phyloP scores from a whole-genome alignment of 2,329 filamentous ascomycete genomes.

The Beauveria scarabaeidicola region DNA sequence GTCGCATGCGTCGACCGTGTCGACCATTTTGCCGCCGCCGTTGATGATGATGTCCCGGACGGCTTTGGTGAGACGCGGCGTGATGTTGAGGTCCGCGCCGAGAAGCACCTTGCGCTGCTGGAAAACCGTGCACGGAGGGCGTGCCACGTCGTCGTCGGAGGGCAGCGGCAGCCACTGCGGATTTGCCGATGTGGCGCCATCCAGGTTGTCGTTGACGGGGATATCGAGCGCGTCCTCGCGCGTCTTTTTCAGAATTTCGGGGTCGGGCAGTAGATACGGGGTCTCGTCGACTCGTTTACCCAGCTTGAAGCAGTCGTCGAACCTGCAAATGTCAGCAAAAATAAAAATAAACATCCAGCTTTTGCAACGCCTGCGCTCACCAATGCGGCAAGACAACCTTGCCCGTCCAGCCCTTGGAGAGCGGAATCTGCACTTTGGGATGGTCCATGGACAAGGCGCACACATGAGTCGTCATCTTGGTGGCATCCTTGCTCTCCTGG shows the following conservation, averaged over 20 bases:
- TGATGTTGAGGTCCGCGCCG: conserved; percentile 64
- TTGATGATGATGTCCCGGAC: conserved; percentile 61
- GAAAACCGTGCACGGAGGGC: conserved; percentile 63
- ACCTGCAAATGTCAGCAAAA: conserved; percentile 44
- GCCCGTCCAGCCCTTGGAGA: conserved; percentile 57
- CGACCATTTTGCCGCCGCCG: conserved; percentile 62
- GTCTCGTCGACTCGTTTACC: conserved; percentile 83
- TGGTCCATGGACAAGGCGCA: conserved; percentile 73
- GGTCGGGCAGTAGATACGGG: conserved; percentile 78
- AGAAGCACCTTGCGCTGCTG: conserved; percentile 70
- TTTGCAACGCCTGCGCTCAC: conserved; percentile 35
- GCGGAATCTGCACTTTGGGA: conserved; percentile 57
- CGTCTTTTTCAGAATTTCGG: conserved; percentile 63
- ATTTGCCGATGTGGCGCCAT: conserved; percentile 53
- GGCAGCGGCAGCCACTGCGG: conserved; percentile 35
- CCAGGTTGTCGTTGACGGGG: conserved; percentile 50
- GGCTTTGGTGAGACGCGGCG: conserved; percentile 54
- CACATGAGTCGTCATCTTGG: conserved; percentile 75
- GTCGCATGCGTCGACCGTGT: conserved; percentile 60
- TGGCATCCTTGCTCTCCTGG: conserved; percentile 62
- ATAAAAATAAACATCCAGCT: not conserved
- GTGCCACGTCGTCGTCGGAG: conserved; percentile 31
- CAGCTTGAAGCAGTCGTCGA: conserved; percentile 91
- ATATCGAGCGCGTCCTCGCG: conserved; percentile 49
- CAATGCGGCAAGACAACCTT: conserved; percentile 92